Evolutionary conservation across 1,284 basidiomycete species (phyloP), one percentile per base, ranked within the genome.

Genomic region (Marasmius oreades): DNA sequence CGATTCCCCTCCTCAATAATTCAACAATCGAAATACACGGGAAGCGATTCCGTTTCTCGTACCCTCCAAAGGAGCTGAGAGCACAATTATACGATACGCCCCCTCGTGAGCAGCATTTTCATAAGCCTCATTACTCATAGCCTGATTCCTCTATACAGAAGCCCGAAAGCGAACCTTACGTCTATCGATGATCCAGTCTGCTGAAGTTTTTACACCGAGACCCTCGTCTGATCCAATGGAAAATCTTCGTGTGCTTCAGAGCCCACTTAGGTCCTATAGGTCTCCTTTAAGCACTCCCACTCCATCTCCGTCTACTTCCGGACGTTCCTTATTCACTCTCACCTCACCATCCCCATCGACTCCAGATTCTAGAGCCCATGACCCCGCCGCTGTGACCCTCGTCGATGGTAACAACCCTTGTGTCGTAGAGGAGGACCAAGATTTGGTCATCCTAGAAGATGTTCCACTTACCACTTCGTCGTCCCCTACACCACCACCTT

Each of bases 1-100:
- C 78, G 0, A 73, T 88, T 3, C 81, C 86, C 5, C 70, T 90
- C 11, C 72, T 75, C n/a, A 88, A 87, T 66, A 77, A 81, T 67
- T 83, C 85, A 5, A 78, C 82, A 42, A 76, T 89, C 52, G 83
- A 85, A 61, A 84, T 90, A 23, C 80, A 81, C 65, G 77, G 77
- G 54, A 89, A 88, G 64, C 75, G 79, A 3, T 90, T 90, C 65
- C 71, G 76, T 18, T 89, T 90, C 66, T 75, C 76, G 5, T 89
- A 89, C 63, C 88, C 87, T 2, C 86, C 88, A 2, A 88, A 88
- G 64, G 82, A 87, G 53, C 70, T 86, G n/a, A 80, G 86, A 34
- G 73, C 78, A 5, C 72, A 75, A 1, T 69, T 88, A 12, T 69
- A 81, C 20, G 73, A 79, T 23, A 80, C 81, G 11, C 84, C 83